phyloP scores from a whole-genome alignment of 208 protist species.

The Leptomonas pyrrhocoris region DNA sequence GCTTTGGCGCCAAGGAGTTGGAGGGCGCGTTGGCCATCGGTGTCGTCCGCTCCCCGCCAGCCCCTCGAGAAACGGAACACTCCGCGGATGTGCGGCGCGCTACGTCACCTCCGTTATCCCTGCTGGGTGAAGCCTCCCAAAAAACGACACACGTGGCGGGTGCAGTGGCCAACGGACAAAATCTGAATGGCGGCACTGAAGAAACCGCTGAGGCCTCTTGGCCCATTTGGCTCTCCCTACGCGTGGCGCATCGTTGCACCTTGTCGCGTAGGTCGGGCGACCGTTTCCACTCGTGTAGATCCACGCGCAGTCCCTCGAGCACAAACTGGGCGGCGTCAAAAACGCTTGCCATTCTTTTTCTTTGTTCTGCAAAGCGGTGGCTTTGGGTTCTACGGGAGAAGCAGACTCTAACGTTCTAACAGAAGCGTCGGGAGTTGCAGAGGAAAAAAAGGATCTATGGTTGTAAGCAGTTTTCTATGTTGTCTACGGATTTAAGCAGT shows the following conservation, averaged over 20 bases:
- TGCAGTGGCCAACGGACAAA: slow-evolving; percentile 32
- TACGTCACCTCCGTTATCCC: too few species aligned
- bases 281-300: slow-evolving; percentile 14
- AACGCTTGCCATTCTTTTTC: slow-evolving; percentile 1
- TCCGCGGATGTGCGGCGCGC: not conserved
- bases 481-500: too few species aligned
- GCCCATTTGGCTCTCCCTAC: not conserved
- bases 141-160: slow-evolving; percentile 19
- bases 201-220: not conserved
- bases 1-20: not conserved
- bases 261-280: slow-evolving; percentile 4
- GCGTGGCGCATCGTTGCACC: slow-evolving; percentile 8
- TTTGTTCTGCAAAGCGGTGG: not conserved
- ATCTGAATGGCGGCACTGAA: slow-evolving; percentile 17
- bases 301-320: slow-evolving; percentile 9
- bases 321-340: slow-evolving; percentile 11
- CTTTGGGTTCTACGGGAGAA: too few species aligned
- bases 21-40: not conserved
- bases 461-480: too few species aligned
- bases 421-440: too few species aligned
- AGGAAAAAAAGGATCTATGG: too few species aligned
- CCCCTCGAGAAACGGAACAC: not conserved
- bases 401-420: too few species aligned
- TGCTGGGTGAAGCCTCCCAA: not conserved
- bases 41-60: not conserved